A percentile compares a stretch with the other conserved stretches of the same genome.
Evolutionary conservation across 2,329 filamentous ascomycete genomes (phyloP).

Genomic region (Fusarium graminum): DNA sequence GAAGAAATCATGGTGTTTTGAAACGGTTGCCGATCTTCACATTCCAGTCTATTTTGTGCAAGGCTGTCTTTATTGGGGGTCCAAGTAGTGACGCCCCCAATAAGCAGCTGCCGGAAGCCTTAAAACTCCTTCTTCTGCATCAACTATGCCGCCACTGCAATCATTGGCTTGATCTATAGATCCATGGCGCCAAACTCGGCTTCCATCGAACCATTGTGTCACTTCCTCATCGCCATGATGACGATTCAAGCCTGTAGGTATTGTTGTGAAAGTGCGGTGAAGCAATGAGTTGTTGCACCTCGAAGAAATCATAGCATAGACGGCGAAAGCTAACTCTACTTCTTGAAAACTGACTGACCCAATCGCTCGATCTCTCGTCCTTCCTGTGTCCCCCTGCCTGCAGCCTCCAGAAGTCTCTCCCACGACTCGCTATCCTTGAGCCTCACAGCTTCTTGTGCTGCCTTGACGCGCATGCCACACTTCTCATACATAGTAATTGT

Average conservation of each 20-base stretch:
- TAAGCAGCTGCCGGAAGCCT: constrained; percentile 1
- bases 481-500: constrained; percentile 95
- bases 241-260: background rate
- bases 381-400: constrained; percentile 75
- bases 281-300: constrained; percentile 16
- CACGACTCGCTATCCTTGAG: constrained; percentile 83
- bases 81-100: constrained; percentile 17
- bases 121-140: background rate
- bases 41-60: constrained; percentile 16
- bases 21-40: constrained; percentile 22
- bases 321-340: constrained; percentile 33
- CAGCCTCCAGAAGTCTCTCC: constrained; percentile 78
- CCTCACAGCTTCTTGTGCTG: constrained; percentile 90
- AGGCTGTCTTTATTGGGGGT: constrained; percentile 10
- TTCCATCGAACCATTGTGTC: constrained; percentile 1
- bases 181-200: constrained; percentile 20
- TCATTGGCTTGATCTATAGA: background rate
- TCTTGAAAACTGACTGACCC: constrained; percentile 70
- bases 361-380: constrained; percentile 86
- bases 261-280: constrained; percentile 15
- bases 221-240: background rate
- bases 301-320: constrained; percentile 21
- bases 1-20: constrained; percentile 13
- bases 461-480: constrained; percentile 89
- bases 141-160: constrained; percentile 24